phyloP scores from a whole-genome alignment of 176 grass and related monocot genomes.

The Oryza punctata region DNA sequence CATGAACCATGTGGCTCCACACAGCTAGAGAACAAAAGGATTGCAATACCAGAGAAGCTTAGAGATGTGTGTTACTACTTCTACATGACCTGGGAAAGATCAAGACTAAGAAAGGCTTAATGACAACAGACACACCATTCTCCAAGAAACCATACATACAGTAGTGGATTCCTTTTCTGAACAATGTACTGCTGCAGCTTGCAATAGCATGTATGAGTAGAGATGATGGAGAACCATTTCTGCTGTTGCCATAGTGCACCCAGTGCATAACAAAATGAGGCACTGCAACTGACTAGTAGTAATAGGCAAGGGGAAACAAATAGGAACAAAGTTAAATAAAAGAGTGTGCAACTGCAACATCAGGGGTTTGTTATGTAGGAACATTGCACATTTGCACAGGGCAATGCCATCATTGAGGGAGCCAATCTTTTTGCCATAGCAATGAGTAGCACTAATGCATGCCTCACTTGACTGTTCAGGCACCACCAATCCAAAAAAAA shows the following conservation, averaged over 20 bases:
- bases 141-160: neutral
- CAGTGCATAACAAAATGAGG: neutral
- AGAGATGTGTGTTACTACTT: neutral
- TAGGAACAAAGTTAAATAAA: neutral
- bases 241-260: neutral
- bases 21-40: neutral
- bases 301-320: neutral
- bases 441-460: conserved; percentile 46
- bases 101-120: neutral
- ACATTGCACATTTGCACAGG: conserved; percentile 16
- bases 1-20: conserved; percentile 12
- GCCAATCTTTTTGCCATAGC: conserved; percentile 15
- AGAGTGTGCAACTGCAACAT: neutral
- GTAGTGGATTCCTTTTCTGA: neutral
- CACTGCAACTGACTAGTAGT: neutral
- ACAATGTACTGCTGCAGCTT: neutral
- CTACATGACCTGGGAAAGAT: neutral
- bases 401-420: neutral
- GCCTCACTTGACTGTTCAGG: conserved; percentile 33
- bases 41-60: neutral
- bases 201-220: neutral
- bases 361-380: neutral
- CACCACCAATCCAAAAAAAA: conserved; percentile 25
- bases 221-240: neutral
- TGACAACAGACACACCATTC: neutral